A percentile compares a stretch with the other conserved stretches of the same genome.
phyloP scores from a whole-genome alignment of 257 asterid species.

The Solanum clarkiae region DNA sequence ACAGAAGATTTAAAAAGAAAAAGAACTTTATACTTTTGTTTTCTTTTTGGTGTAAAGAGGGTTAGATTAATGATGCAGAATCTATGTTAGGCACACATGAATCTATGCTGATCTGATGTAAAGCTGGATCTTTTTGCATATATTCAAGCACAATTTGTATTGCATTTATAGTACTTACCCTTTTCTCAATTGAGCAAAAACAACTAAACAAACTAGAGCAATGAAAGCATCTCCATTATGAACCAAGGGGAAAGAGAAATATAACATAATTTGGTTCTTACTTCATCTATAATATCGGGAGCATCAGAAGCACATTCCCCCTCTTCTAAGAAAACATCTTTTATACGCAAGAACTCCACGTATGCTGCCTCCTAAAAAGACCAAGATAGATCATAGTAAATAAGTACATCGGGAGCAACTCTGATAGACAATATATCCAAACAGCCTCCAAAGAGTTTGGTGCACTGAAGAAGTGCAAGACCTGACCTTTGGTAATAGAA shows the following conservation, averaged over 20 bases:
- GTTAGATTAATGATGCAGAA: background rate
- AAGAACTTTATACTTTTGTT: background rate
- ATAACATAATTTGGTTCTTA: constrained; percentile 4
- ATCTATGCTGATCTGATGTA: background rate
- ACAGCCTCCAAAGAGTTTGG: background rate
- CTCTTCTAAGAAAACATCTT: constrained; percentile 70
- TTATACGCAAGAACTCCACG: constrained; percentile 56
- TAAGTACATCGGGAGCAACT: background rate
- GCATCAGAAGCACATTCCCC: constrained; percentile 41
- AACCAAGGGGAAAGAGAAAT: background rate
- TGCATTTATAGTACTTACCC: background rate
- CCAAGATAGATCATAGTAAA: background rate
- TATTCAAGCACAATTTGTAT: background rate
- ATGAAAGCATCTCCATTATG: background rate
- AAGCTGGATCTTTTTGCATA: background rate
- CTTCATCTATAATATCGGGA: constrained; percentile 69
- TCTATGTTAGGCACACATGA: background rate
- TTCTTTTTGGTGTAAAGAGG: background rate
- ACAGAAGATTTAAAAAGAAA: background rate
- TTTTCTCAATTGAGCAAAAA: background rate
- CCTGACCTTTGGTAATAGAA: constrained; percentile 71
- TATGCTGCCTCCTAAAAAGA: constrained; percentile 75
- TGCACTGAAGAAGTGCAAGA: background rate
- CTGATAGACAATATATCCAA: background rate
- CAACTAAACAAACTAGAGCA: background rate